Evolutionary conservation across 176 grass and related monocot species (phyloP).

Genomic region (Leersia perrieri): DNA sequence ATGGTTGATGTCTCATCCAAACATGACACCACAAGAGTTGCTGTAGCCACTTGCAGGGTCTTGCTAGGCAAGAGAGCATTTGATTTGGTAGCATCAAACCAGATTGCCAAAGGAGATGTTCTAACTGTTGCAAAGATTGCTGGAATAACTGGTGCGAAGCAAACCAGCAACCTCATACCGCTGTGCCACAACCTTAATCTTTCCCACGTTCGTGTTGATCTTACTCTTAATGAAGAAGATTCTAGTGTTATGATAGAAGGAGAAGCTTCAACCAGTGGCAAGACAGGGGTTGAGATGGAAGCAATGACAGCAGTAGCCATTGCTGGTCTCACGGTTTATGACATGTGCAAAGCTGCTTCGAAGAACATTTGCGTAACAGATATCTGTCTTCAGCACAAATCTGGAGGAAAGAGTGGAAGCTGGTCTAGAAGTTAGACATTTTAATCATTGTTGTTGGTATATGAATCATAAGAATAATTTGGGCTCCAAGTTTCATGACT

Average conservation of each 20-base stretch:
- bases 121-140: constrained; percentile 93
- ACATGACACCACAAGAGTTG: constrained; percentile 66
- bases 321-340: constrained; percentile 84
- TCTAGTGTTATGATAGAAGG: constrained; percentile 82
- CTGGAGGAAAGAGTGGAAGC: constrained; percentile 77
- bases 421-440: constrained; percentile 61
- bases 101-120: constrained; percentile 92
- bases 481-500: background rate
- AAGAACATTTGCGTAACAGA: constrained; percentile 91
- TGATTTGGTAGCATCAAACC: constrained; percentile 82
- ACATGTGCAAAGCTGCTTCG: constrained; percentile 93
- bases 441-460: background rate
- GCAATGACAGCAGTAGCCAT: constrained; percentile 83
- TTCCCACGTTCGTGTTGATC: constrained; percentile 79
- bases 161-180: constrained; percentile 79
- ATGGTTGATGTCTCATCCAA: constrained; percentile 93
- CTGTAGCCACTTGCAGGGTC: constrained; percentile 78
- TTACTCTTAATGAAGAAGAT: constrained; percentile 80
- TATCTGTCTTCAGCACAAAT: constrained; percentile 67
- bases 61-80: constrained; percentile 70
- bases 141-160: constrained; percentile 95
- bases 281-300: constrained; percentile 96
- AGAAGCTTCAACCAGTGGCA: constrained; percentile 59
- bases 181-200: constrained; percentile 86
- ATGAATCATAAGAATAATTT: background rate